phyloP scores from a whole-genome alignment of 202 grass and related monocot species.

The Elaeis oleifera region DNA sequence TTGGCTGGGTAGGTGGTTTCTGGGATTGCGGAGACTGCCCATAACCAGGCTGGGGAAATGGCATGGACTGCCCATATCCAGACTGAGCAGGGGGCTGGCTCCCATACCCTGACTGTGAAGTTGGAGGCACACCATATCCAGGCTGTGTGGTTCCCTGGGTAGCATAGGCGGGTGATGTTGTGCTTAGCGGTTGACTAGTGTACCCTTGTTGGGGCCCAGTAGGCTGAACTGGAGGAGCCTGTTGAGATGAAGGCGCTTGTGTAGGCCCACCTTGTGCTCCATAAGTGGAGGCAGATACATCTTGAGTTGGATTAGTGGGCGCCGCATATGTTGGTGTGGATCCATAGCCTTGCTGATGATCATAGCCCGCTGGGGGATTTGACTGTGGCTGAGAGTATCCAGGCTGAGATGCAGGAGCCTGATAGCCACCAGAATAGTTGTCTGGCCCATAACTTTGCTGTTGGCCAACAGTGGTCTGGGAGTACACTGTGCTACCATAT shows the following conservation, averaged over 20 bases:
- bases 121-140: conserved; percentile 9
- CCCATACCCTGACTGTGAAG: conserved; percentile 16
- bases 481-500: conserved; percentile 2
- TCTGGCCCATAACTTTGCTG: conserved; percentile 25
- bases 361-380: conserved; percentile 17
- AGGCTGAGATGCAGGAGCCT: conserved; percentile 5
- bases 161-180: conserved; percentile 8
- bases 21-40: conserved; percentile 10
- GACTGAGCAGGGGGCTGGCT: neutral
- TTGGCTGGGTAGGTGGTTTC: conserved; percentile 2
- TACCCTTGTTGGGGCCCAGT: neutral
- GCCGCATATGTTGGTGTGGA: conserved; percentile 11
- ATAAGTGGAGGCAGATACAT: conserved; percentile 18
- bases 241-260: conserved; percentile 9
- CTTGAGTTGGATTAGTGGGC: neutral
- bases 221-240: conserved; percentile 11
- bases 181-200: neutral
- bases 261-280: conserved; percentile 3
- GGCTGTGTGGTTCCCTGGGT: neutral
- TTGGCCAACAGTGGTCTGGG: conserved; percentile 11
- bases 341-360: conserved; percentile 17
- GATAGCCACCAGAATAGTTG: conserved; percentile 17
- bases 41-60: conserved; percentile 1
- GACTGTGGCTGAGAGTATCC: conserved; percentile 19
- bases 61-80: conserved; percentile 14